phyloP scores from a whole-genome alignment of 345 rosid species.

The Erodium maritimum region DNA sequence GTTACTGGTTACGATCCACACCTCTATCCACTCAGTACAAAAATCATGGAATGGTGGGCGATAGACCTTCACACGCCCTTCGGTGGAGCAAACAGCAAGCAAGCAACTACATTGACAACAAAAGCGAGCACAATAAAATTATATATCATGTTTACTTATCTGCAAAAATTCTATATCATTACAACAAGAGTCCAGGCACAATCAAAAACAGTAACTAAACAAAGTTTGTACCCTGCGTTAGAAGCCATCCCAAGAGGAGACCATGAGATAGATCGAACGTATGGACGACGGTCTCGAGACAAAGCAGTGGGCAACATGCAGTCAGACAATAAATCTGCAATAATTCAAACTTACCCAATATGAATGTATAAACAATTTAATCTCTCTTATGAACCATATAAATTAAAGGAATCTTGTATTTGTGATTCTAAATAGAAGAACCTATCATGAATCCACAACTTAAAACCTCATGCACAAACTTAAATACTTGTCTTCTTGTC shows the following conservation, averaged over 20 bases:
- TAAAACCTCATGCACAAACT: background rate
- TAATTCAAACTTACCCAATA: background rate
- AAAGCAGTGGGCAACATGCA: constrained; percentile 53
- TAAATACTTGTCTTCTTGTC: too few species aligned
- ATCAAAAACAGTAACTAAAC: background rate
- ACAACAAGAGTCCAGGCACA: too few species aligned
- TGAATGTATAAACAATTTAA: background rate
- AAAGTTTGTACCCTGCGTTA: constrained; percentile 49
- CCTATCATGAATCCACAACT: background rate
- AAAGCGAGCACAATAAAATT: constrained; percentile 1
- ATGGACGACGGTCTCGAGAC: constrained; percentile 54
- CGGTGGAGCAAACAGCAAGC: constrained; percentile 73
- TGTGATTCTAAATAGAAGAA: too few species aligned
- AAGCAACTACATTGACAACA: constrained; percentile 52
- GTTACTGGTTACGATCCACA: constrained; percentile 12
- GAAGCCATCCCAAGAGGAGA: constrained; percentile 83
- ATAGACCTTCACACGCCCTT: constrained; percentile 76
- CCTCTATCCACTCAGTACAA: constrained; percentile 93
- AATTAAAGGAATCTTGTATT: too few species aligned
- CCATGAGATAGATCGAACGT: constrained; percentile 80
- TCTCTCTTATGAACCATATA: too few species aligned
- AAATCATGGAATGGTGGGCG: constrained; percentile 74
- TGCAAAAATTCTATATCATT: too few species aligned
- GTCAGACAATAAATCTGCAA: constrained; percentile 49
- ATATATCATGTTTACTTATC: background rate